Base-by-base conservation (phyloP, 148 eudicot species). In the Nyssa sinensis region DNA sequence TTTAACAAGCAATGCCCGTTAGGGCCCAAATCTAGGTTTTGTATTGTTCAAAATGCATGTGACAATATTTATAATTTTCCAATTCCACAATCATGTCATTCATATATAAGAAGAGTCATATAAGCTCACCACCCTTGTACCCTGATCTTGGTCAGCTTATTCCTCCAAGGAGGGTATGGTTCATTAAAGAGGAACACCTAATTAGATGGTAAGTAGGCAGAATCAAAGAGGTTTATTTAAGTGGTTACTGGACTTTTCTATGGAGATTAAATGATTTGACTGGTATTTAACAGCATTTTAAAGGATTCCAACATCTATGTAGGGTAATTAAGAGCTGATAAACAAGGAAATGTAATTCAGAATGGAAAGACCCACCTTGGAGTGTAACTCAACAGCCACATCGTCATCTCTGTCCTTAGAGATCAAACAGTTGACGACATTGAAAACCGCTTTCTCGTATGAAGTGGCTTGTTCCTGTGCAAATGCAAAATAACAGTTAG, bases 361-460 rank as follows among this genome's bases (percentile, higher is more conserved):
- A 35, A 19, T 8, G 30, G 44, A 64, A 59, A 41, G 32, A 10
- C 37, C 59, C 57, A 92, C 98, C 96, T 92, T 88, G 32, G 77
- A 78, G 74, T 92, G 97, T 53, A 90, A 69, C 39, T 83, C 83
- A 55, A 95, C 64, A 55, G 96, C 96, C 44, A 81, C 78, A 77
- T 92, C 93, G 79, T 90, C 97, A 53, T 95, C 97, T 69, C 83
- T 88, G 62, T 89, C 83, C 14, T 84, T 85, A 7, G 93, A 87
- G 28, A 92, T 74, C 80, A 95, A 77, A 83, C 67, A 89, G 65
- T 76, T 77, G 25, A 92, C 77, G 1, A 91, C 79, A 58, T 84
- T 87, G 75, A 89, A 95, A 68, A 95, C 94, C 0, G 90, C 94
- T 71, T 76, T 92, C 87, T 95, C 98, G 75, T 95, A 95, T 39